Evolutionary conservation across 768 basidiomycete genomes (phyloP), one percentile per base, ranked within the genome.

Genomic region (Serendipita indica): DNA sequence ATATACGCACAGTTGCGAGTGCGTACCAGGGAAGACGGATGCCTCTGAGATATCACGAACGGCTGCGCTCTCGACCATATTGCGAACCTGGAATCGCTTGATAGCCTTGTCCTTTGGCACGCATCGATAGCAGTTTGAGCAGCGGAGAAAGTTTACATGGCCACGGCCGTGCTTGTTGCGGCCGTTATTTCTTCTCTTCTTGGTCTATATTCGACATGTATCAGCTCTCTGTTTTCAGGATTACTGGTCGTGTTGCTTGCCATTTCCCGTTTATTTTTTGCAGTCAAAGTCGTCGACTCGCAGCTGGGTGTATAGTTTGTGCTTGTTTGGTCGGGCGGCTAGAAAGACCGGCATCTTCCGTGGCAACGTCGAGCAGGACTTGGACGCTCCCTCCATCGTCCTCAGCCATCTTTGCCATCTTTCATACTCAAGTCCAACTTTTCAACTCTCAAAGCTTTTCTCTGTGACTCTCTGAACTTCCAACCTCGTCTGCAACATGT

Each of bases 111-210:
- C 94, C 80, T 98, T 98, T 66, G 79, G 85, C 60, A 96, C 92
- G 71, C 89, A 92, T 66, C 96, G 88, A 69, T 90, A 90, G 82
- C 96, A 99, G 83, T 99, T 99, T 65, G 92, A 93, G 81, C 96
- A 99, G 68, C 96, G 87, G 70, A 99, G 81, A 72, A 88, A 89
- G 63, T 73, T 79, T 72, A 91, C 89, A 74, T 96, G 92, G 72
- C 94, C 96, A 69, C 96, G 91, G 68, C 93, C 91, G 72, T 93
- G 89, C 81, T 97, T 96, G 91, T 96, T 97, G 68, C 96, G 91
- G 66, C 94, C 96, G 71, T 85, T 85, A 80, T 89, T 91, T 88
- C 93, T 86, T 89, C 93, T 85, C 79, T 97, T 96, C 80, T 93
- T 94, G 66, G 92, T 97, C 93, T 94, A 67, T 64, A 57, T 4